Base-by-base conservation (phyloP, 352 stramenopile genomes). In the Globisporangium nodosum region DNA sequence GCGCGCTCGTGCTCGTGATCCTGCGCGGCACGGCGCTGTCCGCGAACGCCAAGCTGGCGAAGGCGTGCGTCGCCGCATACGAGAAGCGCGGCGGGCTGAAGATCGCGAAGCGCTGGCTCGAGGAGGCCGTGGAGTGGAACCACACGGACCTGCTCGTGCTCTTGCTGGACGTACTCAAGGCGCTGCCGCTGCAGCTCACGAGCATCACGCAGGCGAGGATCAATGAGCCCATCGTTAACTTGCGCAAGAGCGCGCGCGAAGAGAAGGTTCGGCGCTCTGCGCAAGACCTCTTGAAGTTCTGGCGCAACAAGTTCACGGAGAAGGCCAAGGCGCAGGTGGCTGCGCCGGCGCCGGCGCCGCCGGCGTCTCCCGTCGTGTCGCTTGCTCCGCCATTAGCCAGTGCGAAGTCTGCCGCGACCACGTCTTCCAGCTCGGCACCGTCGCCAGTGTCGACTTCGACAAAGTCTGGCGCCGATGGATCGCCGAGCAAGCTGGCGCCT, bases 151-250 rank as follows among this genome's bases (percentile, higher is more conserved):
- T 94, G 50, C 69, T 94, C 45, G 78, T 92, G 52, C 64, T 92
- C 52, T 68, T 94, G 49, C 75, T 94, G 64, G 76, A 88, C 65
- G 83, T 92, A 57, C 65, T 94, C 50, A 87, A 92, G 67, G 75
- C 74, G 31, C 65, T 94, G 63, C 82, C 85, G 49, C 71, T 94
- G 55, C 78, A 90, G 73, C 81, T 94, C 67, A 77, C 70, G 68
- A 92, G 82, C 71, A 94, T 94, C 70, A 94, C 85, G 49, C 82
- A 92, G 68, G 85, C 85, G 60, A 73, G 73, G 54, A 94, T 94
- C 64, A 94, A 94, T 74, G 82, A 94, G 64, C 85, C 85, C 46
- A 92, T 94, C 69, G 85, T 94, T 54, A 82, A 90, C 69, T 73
- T 94, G 42, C 78, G 81, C 63, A 94, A 94, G 56, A 82, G 70